These are phyloP conservation scores for Lojkania enalia DNA, from an alignment of 2,329 filamentous ascomycete genomes.

Conservation along the genomic window DNA sequence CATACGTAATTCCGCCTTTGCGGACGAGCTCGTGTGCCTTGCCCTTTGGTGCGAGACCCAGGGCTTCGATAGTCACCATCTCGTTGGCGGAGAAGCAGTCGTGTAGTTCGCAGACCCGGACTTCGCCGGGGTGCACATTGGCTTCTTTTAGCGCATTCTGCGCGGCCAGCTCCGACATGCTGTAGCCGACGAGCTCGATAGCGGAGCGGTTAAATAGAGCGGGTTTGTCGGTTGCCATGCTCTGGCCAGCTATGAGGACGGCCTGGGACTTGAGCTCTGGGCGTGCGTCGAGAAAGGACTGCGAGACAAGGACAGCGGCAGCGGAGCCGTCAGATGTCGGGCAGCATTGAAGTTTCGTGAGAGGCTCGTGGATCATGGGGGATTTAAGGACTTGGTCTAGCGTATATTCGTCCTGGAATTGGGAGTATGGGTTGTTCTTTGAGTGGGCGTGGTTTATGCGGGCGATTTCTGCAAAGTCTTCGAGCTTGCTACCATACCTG, in stretches of 20 bases:
- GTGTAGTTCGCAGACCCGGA: conserved; percentile 88
- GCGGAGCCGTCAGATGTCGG: conserved; percentile 92
- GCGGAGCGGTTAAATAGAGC: conserved; percentile 75
- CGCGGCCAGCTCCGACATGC: conserved; percentile 77
- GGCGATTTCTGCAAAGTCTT: conserved; percentile 94
- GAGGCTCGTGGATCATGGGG: conserved; percentile 77
- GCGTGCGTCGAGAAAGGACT: conserved; percentile 82
- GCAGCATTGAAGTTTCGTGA: conserved; percentile 98
- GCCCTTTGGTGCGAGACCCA: conserved; percentile 75
- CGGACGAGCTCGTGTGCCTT: conserved; percentile 92
- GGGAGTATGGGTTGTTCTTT: conserved; percentile 93
- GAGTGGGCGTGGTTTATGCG: conserved; percentile 92
- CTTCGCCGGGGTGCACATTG: conserved; percentile 64
- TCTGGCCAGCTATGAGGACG: conserved; percentile 86
- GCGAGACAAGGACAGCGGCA: conserved; percentile 84
- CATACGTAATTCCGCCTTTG: conserved; percentile 87
- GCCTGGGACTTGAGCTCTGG: conserved; percentile 82
- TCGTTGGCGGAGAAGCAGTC: conserved; percentile 98
- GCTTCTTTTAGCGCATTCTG: conserved; percentile 74
- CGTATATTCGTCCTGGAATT: conserved; percentile 91
- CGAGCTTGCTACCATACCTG: conserved; percentile 77
- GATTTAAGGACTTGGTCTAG: conserved; percentile 77
- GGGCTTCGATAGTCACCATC: conserved; percentile 84
- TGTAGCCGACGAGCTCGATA: conserved; percentile 88
- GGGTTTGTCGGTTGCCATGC: conserved; percentile 81